phyloP scores from a whole-genome alignment of 2,329 filamentous ascomycete genomes.

The Talaromyces sp. region DNA sequence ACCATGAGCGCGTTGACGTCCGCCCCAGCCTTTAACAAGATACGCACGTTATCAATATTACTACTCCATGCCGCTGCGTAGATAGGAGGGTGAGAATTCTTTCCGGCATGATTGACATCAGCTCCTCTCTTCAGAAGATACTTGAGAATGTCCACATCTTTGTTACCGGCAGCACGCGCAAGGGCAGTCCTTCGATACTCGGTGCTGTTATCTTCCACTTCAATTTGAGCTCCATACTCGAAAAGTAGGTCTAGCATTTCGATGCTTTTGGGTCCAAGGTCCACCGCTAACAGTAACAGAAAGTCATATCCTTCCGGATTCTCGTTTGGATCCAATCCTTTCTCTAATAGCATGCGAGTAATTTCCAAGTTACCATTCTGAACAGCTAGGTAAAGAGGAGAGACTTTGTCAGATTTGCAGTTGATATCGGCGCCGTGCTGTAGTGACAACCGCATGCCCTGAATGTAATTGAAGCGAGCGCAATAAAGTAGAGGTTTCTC shows the following conservation, averaged over 20 bases:
- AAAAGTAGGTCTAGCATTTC: neutral
- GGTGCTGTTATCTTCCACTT: neutral
- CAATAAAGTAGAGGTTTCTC: neutral
- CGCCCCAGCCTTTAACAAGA: neutral
- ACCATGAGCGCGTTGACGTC: neutral
- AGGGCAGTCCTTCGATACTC: neutral
- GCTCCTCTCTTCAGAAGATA: neutral
- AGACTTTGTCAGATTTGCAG: neutral
- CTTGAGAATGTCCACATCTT: neutral
- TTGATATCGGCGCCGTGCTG: neutral
- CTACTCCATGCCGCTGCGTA: neutral
- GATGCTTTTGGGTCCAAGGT: neutral
- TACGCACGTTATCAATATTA: neutral
- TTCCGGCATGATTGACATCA: neutral
- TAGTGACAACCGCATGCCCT: neutral
- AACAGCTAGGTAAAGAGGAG: neutral
- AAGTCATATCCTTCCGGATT: neutral
- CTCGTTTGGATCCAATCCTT: neutral
- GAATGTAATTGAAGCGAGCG: neutral
- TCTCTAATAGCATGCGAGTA: neutral
- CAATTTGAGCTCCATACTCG: neutral
- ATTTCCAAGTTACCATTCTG: neutral
- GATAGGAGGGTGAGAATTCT: neutral
- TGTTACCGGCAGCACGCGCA: neutral
- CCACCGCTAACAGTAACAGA: neutral